Base-by-base conservation (phyloP, 1,284 basidiomycete species). In the Neonothopanus nambi region DNA sequence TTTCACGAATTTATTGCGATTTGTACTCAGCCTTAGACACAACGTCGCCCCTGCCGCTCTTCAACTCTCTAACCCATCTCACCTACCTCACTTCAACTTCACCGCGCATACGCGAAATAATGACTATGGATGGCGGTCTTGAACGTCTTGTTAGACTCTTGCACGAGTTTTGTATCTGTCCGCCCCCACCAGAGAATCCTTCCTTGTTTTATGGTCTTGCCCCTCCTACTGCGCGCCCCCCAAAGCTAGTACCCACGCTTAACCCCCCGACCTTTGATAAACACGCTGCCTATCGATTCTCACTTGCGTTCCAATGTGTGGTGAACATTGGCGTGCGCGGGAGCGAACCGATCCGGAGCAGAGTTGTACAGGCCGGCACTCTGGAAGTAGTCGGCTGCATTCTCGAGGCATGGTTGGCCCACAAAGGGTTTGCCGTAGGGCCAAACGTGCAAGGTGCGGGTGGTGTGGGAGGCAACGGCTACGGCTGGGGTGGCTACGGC, bases 301-400 rank as follows among this genome's bases (percentile, higher is more conserved):
- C 87, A 0, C 82, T 96, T 49, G 96, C 96, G 0, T 97, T 99
- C 67, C 95, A 98, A 67, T 98, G 94, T 66, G 88, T 98, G 42
- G 95, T 97, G 61, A 98, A 99, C 71, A 95, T 99, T 62, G 96
- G 97, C 43, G 95, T 99, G 0, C 80, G 96, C 36, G 97, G 97
- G n/a, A 93, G 87, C 59, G 96, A 99, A 69, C 82, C 84, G 23
- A 95, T 96, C 62, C 80, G 96, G 40, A 91, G 90, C 52, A 80
- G 95, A 3, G 95, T 99, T 18, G 97, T 99, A 2, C 94, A 98
- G 70, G 94, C 95, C 0, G 96, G 96, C 23, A 94, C 95, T 1
- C 79, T 99, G 17, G 93, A 97, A 57, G 91, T 98, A 35, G 94
- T 97, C 2, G 93, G 95, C 5, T 93, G 93, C 63, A 92, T 99